Evolutionary conservation across 2,329 filamentous ascomycete genomes (phyloP), one percentile per base, ranked within the genome.

Genomic region (Rutstroemia sp.): DNA sequence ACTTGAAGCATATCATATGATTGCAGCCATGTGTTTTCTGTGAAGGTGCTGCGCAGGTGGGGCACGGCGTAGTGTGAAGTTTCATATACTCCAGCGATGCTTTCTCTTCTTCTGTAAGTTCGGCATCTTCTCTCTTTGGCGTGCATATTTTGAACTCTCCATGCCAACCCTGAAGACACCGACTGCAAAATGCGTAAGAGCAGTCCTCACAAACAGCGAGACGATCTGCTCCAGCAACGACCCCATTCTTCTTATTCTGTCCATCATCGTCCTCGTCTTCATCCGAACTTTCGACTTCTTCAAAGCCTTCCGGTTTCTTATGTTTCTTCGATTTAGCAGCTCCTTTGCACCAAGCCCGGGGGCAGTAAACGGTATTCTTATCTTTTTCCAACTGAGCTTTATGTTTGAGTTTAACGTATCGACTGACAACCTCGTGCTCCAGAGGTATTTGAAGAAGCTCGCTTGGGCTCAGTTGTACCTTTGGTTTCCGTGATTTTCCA

Each of bases 21-120:
- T 96, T 96, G 77, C 94, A 99, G 41, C 94, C 94, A 67, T 89
- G 84, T 1, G 87, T 89, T 76, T 99, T 99, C 69, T 96, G 89
- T 21, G 86, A 87, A 0, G 89, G 89, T 1, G 87, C 86, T 30
- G 78, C 83, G 73, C 94, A 99, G 4, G 90, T 92, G 10, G 94
- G 92, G 68, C 94, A 99, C 1, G 88, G 84, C 10, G 90, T 90
- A 0, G 92, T 95, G 73, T 96, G 85, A 60, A 83, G 73, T 49
- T 82, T 78, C 64, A 99, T 78, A 69, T 95, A 99, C 57, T 94
- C 88, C 61, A 94, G 78, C 2, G 89, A 91, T 0, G 90, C 90
- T 67, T 89, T 85, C 64, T 96, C 92, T 69, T 96, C 92, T 59
- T 82, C 87, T 1, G 87, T 87, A 52, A 95, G 78, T 68, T 94